Conservation (phyloP, 208 protist genomes). For the Lotmaria passim region DNA sequence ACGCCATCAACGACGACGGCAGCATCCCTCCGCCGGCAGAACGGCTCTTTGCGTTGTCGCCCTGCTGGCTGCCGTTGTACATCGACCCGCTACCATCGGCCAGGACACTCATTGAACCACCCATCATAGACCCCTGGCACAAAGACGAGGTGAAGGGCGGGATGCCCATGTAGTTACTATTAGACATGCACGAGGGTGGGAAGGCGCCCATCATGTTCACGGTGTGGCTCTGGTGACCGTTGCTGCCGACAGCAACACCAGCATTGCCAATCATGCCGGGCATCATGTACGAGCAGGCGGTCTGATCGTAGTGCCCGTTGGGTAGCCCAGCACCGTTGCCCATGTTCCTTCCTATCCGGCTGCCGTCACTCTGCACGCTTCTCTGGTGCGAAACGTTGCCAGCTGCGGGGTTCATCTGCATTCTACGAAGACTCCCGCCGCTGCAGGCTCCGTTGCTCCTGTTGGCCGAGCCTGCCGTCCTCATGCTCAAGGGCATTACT, state of each 20-base stretch:
- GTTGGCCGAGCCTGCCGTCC: too few species aligned
- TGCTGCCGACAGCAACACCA: not conserved
- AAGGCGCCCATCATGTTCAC: not conserved
- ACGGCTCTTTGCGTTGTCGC: not conserved
- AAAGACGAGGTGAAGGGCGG: not conserved
- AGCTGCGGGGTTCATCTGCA: too few species aligned
- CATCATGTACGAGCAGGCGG: constrained; percentile 5
- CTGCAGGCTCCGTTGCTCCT: too few species aligned
- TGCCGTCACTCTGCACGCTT: too few species aligned
- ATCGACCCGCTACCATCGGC: not conserved
- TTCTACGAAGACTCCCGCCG: too few species aligned
- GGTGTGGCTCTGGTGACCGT: not conserved
- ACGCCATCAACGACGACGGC: not conserved
- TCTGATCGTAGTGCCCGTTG: not conserved
- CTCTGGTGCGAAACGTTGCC: too few species aligned
- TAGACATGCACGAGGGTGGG: not conserved
- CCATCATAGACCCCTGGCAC: not conserved
- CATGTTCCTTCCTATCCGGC: too few species aligned
- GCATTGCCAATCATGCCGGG: not conserved
- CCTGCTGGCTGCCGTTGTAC: not conserved
- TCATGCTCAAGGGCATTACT: too few species aligned
- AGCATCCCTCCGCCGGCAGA: not conserved
- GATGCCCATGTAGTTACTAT: not conserved
- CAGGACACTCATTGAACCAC: too few species aligned
- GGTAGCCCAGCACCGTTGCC: not conserved